phyloP scores from a whole-genome alignment of 169 alveolate genomes.

The Ichthyophthirius multifiliis region DNA sequence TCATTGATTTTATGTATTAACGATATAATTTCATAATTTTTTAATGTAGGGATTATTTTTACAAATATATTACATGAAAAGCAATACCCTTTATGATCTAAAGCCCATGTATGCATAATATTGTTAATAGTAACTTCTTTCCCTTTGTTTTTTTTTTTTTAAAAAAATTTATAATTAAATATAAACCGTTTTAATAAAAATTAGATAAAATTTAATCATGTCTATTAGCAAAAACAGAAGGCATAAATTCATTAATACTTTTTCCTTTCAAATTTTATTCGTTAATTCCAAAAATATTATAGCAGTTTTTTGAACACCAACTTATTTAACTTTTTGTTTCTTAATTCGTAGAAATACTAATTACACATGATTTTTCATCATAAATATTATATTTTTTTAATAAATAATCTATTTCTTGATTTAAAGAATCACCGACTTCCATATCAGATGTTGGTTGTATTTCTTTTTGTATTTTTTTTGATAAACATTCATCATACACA shows the following conservation, averaged over 20 bases:
- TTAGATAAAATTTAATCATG: conserved; percentile 16
- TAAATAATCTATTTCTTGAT: conserved; percentile 27
- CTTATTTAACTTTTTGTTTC: conserved; percentile 21
- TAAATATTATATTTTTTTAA: conserved; percentile 27
- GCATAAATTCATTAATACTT: conserved; percentile 35
- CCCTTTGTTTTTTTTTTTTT: background rate
- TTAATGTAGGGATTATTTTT: conserved; percentile 24
- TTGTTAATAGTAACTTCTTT: conserved; percentile 26
- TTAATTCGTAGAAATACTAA: conserved; percentile 10
- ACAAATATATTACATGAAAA: conserved; percentile 35
- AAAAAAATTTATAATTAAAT: background rate
- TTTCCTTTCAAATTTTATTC: conserved; percentile 12
- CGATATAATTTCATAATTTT: conserved; percentile 29
- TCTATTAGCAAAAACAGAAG: background rate
- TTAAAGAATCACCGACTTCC: conserved; percentile 33
- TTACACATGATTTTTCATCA: conserved; percentile 13
- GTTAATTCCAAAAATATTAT: conserved; percentile 25
- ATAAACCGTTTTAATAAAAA: conserved; percentile 4
- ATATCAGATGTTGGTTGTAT: conserved; percentile 6
- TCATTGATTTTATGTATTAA: conserved; percentile 30
- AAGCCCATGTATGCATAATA: conserved; percentile 33
- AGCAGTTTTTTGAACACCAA: conserved; percentile 32
- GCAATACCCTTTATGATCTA: conserved; percentile 9
- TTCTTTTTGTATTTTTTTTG: conserved; percentile 21
- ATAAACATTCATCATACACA: conserved; percentile 26